A percentile compares a stretch with the other conserved stretches of the same genome.
Evolutionary conservation across 2,329 filamentous ascomycete genomes (phyloP).

Genomic region (Neofusicoccum ribis): DNA sequence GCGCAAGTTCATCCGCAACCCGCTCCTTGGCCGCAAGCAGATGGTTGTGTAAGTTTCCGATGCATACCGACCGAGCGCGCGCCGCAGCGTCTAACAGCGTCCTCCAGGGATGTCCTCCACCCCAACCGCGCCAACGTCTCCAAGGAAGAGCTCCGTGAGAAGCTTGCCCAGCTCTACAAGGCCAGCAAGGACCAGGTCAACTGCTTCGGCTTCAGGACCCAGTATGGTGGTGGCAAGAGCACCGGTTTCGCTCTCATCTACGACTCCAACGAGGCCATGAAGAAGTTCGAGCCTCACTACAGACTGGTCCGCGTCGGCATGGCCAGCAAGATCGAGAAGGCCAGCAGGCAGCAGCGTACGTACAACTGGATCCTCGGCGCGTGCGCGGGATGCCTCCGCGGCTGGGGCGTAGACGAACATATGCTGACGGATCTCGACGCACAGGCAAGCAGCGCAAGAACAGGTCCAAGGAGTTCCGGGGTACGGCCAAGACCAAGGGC

Average conservation of each 20-base stretch:
- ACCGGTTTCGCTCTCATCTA: conserved; percentile 98
- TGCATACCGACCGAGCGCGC: conserved; percentile 12
- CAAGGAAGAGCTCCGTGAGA: conserved; percentile 96
- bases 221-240: conserved; percentile 99
- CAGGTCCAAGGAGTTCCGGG: conserved; percentile 97
- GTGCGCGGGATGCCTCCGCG: neutral
- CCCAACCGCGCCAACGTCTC: conserved; percentile 97
- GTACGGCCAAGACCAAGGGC: conserved; percentile 98
- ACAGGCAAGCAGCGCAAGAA: conserved; percentile 99
- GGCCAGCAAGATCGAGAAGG: conserved; percentile 93
- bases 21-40: conserved; percentile 97
- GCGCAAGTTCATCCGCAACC: conserved; percentile 99
- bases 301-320: conserved; percentile 91
- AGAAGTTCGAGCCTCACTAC: conserved; percentile 99
- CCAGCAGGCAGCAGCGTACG: conserved; percentile 98
- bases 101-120: conserved; percentile 93
- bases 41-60: conserved; percentile 82
- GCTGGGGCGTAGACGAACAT: neutral
- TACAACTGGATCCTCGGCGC: conserved; percentile 37
- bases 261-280: conserved; percentile 96
- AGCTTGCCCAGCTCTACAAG: conserved; percentile 97
- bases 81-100: conserved; percentile 22
- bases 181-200: conserved; percentile 95
- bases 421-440: conserved; percentile 30
- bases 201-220: conserved; percentile 97